Conservation (phyloP, 495 filamentous ascomycete genomes). For the Penicillium pulvis region DNA sequence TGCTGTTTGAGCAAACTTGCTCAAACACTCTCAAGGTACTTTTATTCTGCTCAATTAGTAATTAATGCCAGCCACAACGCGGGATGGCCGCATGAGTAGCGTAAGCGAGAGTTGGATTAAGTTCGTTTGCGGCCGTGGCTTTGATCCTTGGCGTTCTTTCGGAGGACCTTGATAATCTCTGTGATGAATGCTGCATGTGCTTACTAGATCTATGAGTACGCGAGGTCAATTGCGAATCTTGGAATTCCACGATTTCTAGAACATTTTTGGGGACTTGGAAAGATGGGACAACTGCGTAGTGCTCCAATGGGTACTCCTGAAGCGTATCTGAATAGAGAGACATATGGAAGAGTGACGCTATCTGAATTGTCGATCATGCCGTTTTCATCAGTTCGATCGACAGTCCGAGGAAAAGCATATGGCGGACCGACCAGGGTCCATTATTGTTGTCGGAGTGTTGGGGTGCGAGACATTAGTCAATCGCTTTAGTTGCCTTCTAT, state of each 20-base stretch:
- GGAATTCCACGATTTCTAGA: slow-evolving; percentile 11
- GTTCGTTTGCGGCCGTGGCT: slow-evolving; percentile 3
- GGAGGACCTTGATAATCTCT: background rate
- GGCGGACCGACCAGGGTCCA: background rate
- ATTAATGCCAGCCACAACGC: background rate
- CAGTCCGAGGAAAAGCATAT: background rate
- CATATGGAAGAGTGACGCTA: slow-evolving; percentile 11
- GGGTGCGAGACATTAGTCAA: background rate
- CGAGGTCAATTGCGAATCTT: background rate
- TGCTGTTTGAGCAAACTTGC: slow-evolving; percentile 26
- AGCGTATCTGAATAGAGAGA: slow-evolving; percentile 6
- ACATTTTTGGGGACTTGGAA: background rate
- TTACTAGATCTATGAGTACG: background rate
- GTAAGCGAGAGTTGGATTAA: background rate
- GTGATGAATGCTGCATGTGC: background rate
- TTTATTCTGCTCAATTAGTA: slow-evolving; percentile 2
- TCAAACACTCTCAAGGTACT: slow-evolving; percentile 46
- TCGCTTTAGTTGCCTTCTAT: slow-evolving; percentile 9
- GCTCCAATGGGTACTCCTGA: background rate
- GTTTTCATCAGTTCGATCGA: slow-evolving; percentile 22
- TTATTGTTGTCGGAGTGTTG: background rate
- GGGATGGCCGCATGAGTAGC: background rate
- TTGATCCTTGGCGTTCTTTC: background rate
- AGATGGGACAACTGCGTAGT: background rate
- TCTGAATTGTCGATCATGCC: slow-evolving; percentile 12